Percentiles rank a stretch among this genome's conserved stretches.
phyloP scores from a whole-genome alignment of 306 rosid species.

The Delonix regia region DNA sequence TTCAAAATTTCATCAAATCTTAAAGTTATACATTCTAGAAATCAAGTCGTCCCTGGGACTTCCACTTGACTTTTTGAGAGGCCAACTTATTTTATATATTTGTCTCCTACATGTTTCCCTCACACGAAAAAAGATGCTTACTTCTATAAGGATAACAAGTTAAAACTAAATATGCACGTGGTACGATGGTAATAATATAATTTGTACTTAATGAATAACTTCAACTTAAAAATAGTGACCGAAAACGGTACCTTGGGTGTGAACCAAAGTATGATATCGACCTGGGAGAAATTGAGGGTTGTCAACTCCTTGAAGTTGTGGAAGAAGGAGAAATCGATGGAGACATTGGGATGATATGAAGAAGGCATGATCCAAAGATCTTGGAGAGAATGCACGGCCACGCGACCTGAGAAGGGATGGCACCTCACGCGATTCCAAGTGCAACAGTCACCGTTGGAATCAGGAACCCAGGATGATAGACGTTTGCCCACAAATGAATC shows the following conservation, averaged over 20 bases:
- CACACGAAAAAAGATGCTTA: no score
- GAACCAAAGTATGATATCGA: neutral
- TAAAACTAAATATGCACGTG: no score
- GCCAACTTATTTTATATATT: no score
- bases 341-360: neutral
- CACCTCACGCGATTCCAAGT: neutral
- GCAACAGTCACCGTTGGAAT: neutral
- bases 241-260: neutral
- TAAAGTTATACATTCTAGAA: no score
- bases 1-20: no score
- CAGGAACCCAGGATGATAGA: neutral
- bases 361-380: neutral
- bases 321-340: neutral
- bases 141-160: no score
- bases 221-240: no score
- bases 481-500: neutral
- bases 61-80: no score
- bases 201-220: no score
- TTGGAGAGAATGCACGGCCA: neutral
- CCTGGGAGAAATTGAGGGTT: neutral
- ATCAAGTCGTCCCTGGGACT: no score
- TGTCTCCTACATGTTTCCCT: no score
- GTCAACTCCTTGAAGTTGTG: neutral
- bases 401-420: neutral
- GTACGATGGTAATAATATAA: no score